Base-by-base conservation (phyloP, 129 eudicot species). In the Lonicera japonica region DNA sequence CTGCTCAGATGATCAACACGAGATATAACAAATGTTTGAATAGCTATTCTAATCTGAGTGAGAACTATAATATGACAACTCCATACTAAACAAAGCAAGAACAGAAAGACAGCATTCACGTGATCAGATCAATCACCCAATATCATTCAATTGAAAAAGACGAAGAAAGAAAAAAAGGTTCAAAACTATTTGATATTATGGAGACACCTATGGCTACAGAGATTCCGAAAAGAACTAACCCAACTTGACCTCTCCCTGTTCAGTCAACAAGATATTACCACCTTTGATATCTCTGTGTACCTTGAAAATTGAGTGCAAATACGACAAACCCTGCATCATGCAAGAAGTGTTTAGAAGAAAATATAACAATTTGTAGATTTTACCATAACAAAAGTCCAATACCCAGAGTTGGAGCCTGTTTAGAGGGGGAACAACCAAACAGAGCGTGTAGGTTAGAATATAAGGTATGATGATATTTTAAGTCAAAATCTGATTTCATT, bases 221-320 rank as follows among this genome's bases (percentile, higher is more conserved):
- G 5, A 60, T 21, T 12, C 34, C 5, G 15, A 55, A 59, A 14
- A 60, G 21, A 51, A 71, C 96, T 72, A 70, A 92, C 98, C 98
- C 77, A 92, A 78, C 74, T 92, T 92, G 65, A 92, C 98, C 80
- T 92, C 98, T 73, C 98, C 98, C 80, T 92, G 98, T 67, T 92
- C 98, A 22, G 96, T 87, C 86, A 92, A 74, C 80, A 92, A 79
- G 56, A 87, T 87, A 75, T 87, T 92, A 62, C 98, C 98, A 69
- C 96, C 96, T 77, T 92, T 92, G 41, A 87, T 92, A 80, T 92
- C 98, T 61, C 98, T 85, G 65, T 87, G 98, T 61, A 92, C 98
- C 78, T 92, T 92, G 82, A 85, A 87, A 65, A 92, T 92, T 19
- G 96, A 92, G 71, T 92, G 98, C 79, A 92, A 64, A 77, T 92